Base-by-base conservation (phyloP, 2,329 filamentous ascomycete species). In the Aaosphaeria pasadenensis region DNA sequence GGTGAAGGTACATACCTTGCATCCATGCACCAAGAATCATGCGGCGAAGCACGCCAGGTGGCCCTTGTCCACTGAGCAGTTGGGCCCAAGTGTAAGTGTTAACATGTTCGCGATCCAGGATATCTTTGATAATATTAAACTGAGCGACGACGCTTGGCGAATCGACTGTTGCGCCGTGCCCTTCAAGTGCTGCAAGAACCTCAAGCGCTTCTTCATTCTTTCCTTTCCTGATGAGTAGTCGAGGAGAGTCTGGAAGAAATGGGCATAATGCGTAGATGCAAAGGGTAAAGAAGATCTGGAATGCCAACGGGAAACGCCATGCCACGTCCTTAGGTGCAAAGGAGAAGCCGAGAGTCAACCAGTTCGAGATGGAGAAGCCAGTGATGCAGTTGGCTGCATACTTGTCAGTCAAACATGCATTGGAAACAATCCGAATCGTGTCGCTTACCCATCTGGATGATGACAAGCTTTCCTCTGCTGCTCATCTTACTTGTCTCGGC, bases 231-330 rank as follows among this genome's bases (percentile, higher is more conserved):
- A 83, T 76, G 30, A 82, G 66, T 0, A 78, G 74, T 42, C 81
- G 62, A 3, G 78, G 52, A 57, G 66, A 62, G 67, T 74, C 57
- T 44, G 71, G 69, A 53, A 53, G 67, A 57, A 62, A 69, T 31
- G 77, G 77, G 36, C 70, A 51, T 64, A 72, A 58, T 78, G 80
- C 31, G 76, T 64, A 80, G 3, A 84, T 70, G 50, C 77, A 74
- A 0, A 83, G 79, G 0, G 79, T 81, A 51, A 84, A 81, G 44
- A 85, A 73, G 0, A 81, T 78, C 0, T 81, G 78, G 2, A 83
- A 58, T 0, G 80, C 76, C 1, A 80, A 80, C 0, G 82, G 77
- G n/a, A 85, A 67, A 1, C 67, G 57, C 66, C 66, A 70, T 41
- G 65, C 59, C 9, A 70, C 56, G 31, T 64, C 62, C 11, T 66